These are phyloP conservation scores for Copromyces sp. DNA, from an alignment of 495 filamentous ascomycete species.

Conservation along the genomic window DNA sequence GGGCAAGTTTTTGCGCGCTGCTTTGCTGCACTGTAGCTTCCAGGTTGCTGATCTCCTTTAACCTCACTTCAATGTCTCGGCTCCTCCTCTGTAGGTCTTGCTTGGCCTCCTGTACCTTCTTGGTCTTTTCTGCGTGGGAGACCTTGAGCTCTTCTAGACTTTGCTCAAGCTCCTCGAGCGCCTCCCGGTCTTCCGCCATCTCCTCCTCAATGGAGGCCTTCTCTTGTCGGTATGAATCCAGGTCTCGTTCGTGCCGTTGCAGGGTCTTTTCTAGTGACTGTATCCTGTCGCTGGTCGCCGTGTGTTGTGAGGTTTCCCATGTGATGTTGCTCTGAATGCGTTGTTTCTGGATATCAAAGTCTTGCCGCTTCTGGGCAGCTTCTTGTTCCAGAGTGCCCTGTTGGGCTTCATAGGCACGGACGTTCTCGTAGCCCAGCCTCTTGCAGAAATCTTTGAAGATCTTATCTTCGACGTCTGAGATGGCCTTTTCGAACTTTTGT, in stretches of 20 bases:
- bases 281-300: constrained; percentile 59
- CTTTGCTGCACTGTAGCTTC: constrained; percentile 79
- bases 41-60: constrained; percentile 64
- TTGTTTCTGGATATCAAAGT: constrained; percentile 76
- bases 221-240: constrained; percentile 60
- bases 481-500: constrained; percentile 59
- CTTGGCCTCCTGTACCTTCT: constrained; percentile 72
- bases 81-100: constrained; percentile 74
- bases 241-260: constrained; percentile 51
- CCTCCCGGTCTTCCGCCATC: constrained; percentile 60
- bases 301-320: constrained; percentile 64
- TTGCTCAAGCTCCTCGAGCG: constrained; percentile 66
- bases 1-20: constrained; percentile 67
- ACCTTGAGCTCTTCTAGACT: constrained; percentile 55
- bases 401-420: constrained; percentile 85
- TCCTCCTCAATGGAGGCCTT: constrained; percentile 64
- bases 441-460: constrained; percentile 82
- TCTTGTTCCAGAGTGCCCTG: constrained; percentile 89
- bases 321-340: constrained; percentile 66
- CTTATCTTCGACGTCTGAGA: constrained; percentile 77
- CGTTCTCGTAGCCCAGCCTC: constrained; percentile 75
- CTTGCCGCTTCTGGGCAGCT: constrained; percentile 70
- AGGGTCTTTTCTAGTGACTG: constrained; percentile 53
- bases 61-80: constrained; percentile 67
- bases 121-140: constrained; percentile 54